Evolutionary conservation across 2,329 filamentous ascomycete genomes (phyloP).

Genomic region (Colletotrichum cereale): DNA sequence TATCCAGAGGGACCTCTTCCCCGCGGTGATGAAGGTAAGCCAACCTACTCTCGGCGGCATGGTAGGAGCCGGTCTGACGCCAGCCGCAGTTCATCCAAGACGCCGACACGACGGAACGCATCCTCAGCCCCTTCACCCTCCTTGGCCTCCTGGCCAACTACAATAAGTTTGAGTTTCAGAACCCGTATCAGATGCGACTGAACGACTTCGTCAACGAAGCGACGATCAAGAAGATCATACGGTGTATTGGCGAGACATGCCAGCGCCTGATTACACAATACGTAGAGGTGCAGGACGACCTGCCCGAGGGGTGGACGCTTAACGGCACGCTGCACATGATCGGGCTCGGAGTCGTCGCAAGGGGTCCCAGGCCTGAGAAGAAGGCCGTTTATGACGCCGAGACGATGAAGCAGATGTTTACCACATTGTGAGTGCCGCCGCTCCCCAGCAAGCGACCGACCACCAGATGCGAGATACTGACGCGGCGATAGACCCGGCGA

Average conservation of each 20-base stretch:
- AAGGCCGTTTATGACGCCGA: conserved; percentile 77
- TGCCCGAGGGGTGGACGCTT: conserved; percentile 90
- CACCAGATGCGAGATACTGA: conserved; percentile 32
- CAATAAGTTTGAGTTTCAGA: conserved; percentile 99
- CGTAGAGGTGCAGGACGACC: conserved; percentile 87
- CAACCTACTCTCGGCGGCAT: not conserved
- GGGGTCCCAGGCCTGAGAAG: conserved; percentile 73
- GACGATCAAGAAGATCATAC: conserved; percentile 85
- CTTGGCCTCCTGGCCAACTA: conserved; percentile 94
- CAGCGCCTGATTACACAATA: conserved; percentile 78
- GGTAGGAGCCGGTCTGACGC: not conserved
- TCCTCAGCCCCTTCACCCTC: conserved; percentile 82
- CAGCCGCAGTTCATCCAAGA: conserved; percentile 81
- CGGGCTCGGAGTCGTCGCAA: conserved; percentile 81
- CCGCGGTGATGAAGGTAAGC: conserved; percentile 89
- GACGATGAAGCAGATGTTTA: conserved; percentile 85
- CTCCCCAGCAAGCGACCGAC: not conserved
- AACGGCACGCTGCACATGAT: conserved; percentile 85
- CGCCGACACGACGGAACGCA: conserved; percentile 71
- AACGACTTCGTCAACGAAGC: conserved; percentile 96
- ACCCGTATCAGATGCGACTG: conserved; percentile 91
- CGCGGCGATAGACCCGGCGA: conserved; percentile 74
- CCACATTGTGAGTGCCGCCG: conserved; percentile 73
- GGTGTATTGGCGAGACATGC: conserved; percentile 80
- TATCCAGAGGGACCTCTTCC: conserved; percentile 93